Conservation (phyloP, 1,284 basidiomycete species). For the Heterobasidion parviporum region DNA sequence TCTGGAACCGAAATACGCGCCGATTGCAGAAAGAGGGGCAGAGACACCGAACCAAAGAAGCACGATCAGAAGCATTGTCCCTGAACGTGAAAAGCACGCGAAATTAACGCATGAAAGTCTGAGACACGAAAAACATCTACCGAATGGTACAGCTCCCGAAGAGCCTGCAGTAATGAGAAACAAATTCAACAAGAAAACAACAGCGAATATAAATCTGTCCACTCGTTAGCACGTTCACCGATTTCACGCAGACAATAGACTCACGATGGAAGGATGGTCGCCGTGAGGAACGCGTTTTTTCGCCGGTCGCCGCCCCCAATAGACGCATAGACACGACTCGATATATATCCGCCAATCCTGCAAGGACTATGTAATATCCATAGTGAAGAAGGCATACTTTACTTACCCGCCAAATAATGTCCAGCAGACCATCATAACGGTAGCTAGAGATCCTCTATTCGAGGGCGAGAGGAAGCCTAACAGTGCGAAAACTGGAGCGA, state of each 20-base stretch:
- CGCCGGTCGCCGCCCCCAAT: conserved; percentile 77
- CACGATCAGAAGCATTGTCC: conserved; percentile 85
- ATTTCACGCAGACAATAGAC: conserved; percentile 16
- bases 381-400: neutral
- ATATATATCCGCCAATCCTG: conserved; percentile 86
- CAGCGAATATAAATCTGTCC: conserved; percentile 64
- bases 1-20: conserved; percentile 75
- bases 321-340: conserved; percentile 77
- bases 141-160: conserved; percentile 95
- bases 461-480: conserved; percentile 96
- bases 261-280: conserved; percentile 82
- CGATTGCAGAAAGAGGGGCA: conserved; percentile 71
- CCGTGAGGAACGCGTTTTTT: conserved; percentile 83
- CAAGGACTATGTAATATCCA: neutral
- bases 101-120: neutral
- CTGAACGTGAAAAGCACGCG: conserved; percentile 25
- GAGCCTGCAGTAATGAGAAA: conserved; percentile 82
- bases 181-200: conserved; percentile 83
- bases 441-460: conserved; percentile 90
- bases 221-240: conserved; percentile 5
- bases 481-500: conserved; percentile 76
- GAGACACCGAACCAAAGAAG: conserved; percentile 96
- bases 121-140: conserved; percentile 28
- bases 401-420: conserved; percentile 81
- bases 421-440: conserved; percentile 96